A percentile compares a stretch with the other conserved stretches of the same genome.
phyloP scores from a whole-genome alignment of 441 rosid species.

The Pelargonium cotyledonis region DNA sequence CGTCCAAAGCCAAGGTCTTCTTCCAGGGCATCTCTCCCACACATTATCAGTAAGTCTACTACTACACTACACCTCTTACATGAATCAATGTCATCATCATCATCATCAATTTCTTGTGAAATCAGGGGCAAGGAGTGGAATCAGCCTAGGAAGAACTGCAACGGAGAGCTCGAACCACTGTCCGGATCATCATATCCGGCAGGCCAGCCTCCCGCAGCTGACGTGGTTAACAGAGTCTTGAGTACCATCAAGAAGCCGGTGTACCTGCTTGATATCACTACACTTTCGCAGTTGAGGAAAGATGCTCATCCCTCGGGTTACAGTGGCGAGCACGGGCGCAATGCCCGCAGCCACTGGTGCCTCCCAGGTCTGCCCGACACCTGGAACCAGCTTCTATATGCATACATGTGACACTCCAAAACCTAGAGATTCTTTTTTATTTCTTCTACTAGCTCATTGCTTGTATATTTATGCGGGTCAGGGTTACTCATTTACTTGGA shows the following conservation, averaged over 20 bases:
- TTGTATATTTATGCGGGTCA: conserved; percentile 16
- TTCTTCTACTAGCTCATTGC: conserved; percentile 14
- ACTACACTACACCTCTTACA: too few relatives aligned
- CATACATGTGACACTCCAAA: conserved; percentile 38
- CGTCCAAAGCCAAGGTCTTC: conserved; percentile 43
- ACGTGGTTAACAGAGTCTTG: conserved; percentile 39
- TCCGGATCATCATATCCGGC: conserved; percentile 52
- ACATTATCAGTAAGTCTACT: conserved; percentile 47
- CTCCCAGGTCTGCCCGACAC: conserved; percentile 76
- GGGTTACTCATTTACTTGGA: conserved; percentile 13
- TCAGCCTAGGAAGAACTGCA: conserved; percentile 41
- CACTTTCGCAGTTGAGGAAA: conserved; percentile 55
- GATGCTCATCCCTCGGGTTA: conserved; percentile 65
- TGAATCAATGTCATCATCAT: neutral
- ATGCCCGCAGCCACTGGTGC: conserved; percentile 70
- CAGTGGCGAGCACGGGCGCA: conserved; percentile 32
- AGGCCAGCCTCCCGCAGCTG: conserved; percentile 43
- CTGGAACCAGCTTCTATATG: conserved; percentile 69
- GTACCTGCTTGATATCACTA: conserved; percentile 56
- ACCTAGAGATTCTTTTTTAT: conserved; percentile 4
- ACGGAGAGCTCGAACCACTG: conserved; percentile 43
- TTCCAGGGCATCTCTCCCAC: conserved; percentile 78
- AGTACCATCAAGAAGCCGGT: conserved; percentile 39
- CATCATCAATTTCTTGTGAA: neutral
- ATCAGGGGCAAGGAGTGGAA: conserved; percentile 60